Base-by-base conservation (phyloP, 1,284 basidiomycete genomes). In the Hemileia vastatrix region DNA sequence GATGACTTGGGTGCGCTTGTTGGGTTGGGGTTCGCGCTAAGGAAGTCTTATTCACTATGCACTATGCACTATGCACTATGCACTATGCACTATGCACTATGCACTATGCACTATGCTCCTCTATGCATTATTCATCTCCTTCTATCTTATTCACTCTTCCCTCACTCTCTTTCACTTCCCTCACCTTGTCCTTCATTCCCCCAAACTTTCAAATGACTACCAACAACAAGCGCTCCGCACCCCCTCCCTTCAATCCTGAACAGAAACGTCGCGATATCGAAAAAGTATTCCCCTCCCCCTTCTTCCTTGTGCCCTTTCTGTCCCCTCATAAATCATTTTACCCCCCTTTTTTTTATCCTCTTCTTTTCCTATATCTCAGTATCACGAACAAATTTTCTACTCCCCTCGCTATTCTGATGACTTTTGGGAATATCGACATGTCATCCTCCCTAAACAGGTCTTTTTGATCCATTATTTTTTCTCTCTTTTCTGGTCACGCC, bases 401-500 rank as follows among this genome's bases (percentile, higher is more conserved):
- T 65, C 64, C 11, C 57, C 64, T 13, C 60, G 64, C 23, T 65
- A 65, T 56, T 65, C 64, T 3, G 64, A 57, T 45, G 64, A 65
- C 15, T 50, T 56, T 36, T 65, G 49, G 53, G 64, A 65, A 45
- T 65, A 65, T 23, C 13, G 65, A 19, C 65, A 66, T 45, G 65
- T 66, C 43, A 66, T 66, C 31, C 52, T 66, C 21, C 65, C 65
- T 23, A 66, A 66, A 57, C 55, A 57, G 24, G 63, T 64, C 23
- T 6, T 21, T 51, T 18, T 36, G 33, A 18, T 43, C 27, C 9
- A 9, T 15, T 43, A 21, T 43, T 54, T 54, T 54, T 54, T 32
- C 40, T 43, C n/a, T 43, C n/a, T n/a, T 43, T 43, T 43, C 40
- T 8, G 40, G 8, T 43, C 9, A 43, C 9, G 40, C 8, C 40